Evolutionary conservation across 805 yeast genomes (phyloP), one percentile per base, ranked within the genome.

Genomic region (Saccharomycopsis javanensis): DNA sequence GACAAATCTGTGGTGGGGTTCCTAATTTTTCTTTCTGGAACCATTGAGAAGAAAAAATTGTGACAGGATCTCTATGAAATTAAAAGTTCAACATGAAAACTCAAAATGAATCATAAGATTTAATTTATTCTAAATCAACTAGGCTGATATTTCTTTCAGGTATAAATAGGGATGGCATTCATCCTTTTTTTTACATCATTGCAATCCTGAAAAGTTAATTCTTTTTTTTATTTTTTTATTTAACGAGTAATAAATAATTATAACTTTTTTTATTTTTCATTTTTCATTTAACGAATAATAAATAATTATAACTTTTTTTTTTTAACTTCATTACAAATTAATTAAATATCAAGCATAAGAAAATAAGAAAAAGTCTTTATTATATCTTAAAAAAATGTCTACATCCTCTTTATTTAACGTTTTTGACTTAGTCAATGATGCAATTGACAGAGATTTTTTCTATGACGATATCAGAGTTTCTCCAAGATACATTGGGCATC

Each of bases 381-480:
- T n/a, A 2, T 5, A 37, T 7, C 11, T 16, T 7, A 38, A 38
- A 15, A 38, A 16, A 38, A 38, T 38, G 46, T 38, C 46, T 5
- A 5, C 27, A 7, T 38, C 46, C 1, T 42, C 48, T 20, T 10
- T 20, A 10, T 42, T 42, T 5, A 42, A 50, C 35, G 11, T 50
- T 33, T 50, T 18, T 20, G 48, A 42, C 23, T 42, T 42, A 16
- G 48, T 42, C n/a, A 42, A 54, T 33, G 51, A 54, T 20, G 34
- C 51, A 23, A 37, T 54, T 15, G 56, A 54, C 52, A 42, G 25
- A 8, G 56, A 54, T 28, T 54, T 42, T 33, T 54, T 54, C 31
- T 30, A 28, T 28, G 37, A 46, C 42, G 46, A 27, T 31, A 30
- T 54, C n/a, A 54, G 56, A 28, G 38, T 54, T 15, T 54, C 56